A percentile compares a stretch with the other conserved stretches of the same genome.
These are phyloP conservation scores for Kondoa malvinella DNA, from an alignment of 768 basidiomycete species.

Conservation along the genomic window DNA sequence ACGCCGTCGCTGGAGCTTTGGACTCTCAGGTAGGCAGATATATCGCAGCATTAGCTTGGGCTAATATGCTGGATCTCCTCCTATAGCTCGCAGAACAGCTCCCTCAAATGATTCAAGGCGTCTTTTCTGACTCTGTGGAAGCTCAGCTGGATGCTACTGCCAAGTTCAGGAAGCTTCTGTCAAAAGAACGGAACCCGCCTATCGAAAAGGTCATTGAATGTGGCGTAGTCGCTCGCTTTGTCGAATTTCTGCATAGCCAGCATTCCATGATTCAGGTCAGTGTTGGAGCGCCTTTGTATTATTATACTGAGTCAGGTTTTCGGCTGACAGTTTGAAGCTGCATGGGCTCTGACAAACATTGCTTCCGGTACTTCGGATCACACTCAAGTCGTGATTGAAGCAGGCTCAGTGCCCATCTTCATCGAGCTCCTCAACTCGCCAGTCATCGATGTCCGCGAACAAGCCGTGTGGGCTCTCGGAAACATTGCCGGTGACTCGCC, in stretches of 20 bases:
- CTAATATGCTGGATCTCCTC: neutral
- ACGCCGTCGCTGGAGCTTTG: conserved; percentile 44
- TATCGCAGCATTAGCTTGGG: neutral
- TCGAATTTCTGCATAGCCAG: conserved; percentile 59
- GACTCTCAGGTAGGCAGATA: conserved; percentile 56
- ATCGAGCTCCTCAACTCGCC: conserved; percentile 87
- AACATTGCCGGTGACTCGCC: conserved; percentile 99
- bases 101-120: conserved; percentile 61
- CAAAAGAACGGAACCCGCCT: conserved; percentile 98
- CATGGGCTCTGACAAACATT: conserved; percentile 29
- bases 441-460: conserved; percentile 91
- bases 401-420: conserved; percentile 88
- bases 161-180: conserved; percentile 93
- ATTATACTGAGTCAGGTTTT: neutral
- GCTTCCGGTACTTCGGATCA: conserved; percentile 75
- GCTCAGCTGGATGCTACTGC: conserved; percentile 92
- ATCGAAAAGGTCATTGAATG: conserved; percentile 97
- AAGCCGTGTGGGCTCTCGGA: conserved; percentile 97
- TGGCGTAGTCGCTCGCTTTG: conserved; percentile 90
- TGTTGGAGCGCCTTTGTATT: neutral
- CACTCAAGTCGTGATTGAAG: conserved; percentile 90
- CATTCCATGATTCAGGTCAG: conserved; percentile 39
- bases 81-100: conserved; percentile 57
- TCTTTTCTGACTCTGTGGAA: conserved; percentile 80
- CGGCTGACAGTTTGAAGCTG: conserved; percentile 25